Conservation (phyloP, 2,329 filamentous ascomycete species). For the Penicillium sp. region DNA sequence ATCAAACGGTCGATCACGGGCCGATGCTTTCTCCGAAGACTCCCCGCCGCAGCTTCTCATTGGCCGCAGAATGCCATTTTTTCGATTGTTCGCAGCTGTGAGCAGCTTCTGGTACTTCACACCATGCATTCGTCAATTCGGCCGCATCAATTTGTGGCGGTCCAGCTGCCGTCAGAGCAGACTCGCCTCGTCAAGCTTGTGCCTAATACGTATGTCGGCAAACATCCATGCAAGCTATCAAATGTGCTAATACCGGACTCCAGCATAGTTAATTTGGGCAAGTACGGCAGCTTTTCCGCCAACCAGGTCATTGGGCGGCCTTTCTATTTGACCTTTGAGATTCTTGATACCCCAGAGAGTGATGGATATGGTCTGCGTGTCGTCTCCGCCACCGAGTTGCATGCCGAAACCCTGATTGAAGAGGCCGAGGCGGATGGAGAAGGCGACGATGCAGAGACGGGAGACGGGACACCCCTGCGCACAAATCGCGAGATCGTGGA, state of each 20-base stretch:
- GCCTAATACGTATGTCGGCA: constrained; percentile 61
- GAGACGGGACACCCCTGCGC: constrained; percentile 51
- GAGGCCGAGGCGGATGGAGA: constrained; percentile 42
- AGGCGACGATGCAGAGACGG: constrained; percentile 34
- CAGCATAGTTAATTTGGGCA: constrained; percentile 83
- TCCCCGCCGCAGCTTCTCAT: not conserved
- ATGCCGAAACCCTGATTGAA: constrained; percentile 69
- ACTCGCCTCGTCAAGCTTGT: constrained; percentile 58
- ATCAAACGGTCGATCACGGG: not conserved
- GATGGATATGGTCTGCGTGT: constrained; percentile 67
- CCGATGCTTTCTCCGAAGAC: not conserved
- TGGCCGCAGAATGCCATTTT: not conserved
- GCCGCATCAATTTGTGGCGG: constrained; percentile 36
- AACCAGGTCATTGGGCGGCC: constrained; percentile 90
- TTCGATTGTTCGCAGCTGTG: not conserved
- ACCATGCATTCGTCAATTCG: constrained; percentile 41
- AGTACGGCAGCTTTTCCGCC: constrained; percentile 86
- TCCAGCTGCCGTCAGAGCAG: constrained; percentile 53
- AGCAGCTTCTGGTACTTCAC: constrained; percentile 1
- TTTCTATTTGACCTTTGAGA: constrained; percentile 86
- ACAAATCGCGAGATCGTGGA: constrained; percentile 65
- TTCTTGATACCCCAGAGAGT: constrained; percentile 68
- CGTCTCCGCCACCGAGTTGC: constrained; percentile 76
- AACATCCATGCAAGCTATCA: too few species aligned
- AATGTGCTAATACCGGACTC: constrained; percentile 3